Base-by-base conservation (phyloP, 208 protist species). In the Naegleria gruberi region DNA sequence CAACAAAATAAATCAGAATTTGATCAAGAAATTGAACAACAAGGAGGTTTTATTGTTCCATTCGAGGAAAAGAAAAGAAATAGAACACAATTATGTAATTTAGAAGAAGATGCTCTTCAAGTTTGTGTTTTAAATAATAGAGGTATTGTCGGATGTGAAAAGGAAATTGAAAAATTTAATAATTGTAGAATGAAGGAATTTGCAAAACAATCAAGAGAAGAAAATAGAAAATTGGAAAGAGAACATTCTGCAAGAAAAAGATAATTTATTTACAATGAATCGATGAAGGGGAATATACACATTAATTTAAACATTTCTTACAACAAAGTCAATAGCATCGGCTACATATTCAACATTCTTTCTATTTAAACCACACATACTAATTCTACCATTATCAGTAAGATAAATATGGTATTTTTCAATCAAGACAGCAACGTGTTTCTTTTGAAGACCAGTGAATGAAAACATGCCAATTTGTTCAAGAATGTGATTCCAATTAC, bases 391-490 rank as follows among this genome's bases (percentile, higher is more conserved):
- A 77, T 91, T 44, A 7, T 4, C 6, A 46, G 46, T 89, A 4
- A 88, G 15, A 57, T 90, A 91, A 42, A 91, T 86, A n/a, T 91
- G 47, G 26, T 90, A 42, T 51, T 65, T 19, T 8, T 84, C 26
- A 34, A 43, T 43, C 37, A 91, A 10, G 4, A 55, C 46, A 43
- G 41, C 23, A 37, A 94, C 92, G 82, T 90, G 89, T 15, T 43
- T 51, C 17, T 44, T 55, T 8, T 82, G 93, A 10, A 96, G 90
- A 46, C 95, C 94, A 23, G 94, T 95, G 91, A 91, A 97, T 86
- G 93, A 96, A 90, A 97, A 97, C 95, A 97, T 97, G 87, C 96
- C 96, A 83, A 95, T 95, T 91, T 97, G 96, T n/a, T 92, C 90
- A 41, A 92, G 88, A 26, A 97, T 94, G 90, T 97, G 95, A 51